Base-by-base conservation (phyloP, 1,139 yeast genomes). In the Yamadazyma triangularis region DNA sequence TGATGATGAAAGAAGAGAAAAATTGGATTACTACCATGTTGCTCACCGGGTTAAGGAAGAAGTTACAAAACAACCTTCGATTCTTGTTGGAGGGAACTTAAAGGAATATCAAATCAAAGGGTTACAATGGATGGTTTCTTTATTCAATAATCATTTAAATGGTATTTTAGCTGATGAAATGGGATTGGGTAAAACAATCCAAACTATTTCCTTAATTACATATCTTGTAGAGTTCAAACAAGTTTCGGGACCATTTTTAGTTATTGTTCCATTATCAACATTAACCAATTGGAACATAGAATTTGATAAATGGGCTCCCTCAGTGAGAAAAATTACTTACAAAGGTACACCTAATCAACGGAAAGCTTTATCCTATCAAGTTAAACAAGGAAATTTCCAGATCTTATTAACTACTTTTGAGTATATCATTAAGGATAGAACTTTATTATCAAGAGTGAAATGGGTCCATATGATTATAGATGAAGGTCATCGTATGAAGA, bases 401-500 rank as follows among this genome's bases (percentile, higher is more conserved):
- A 95, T 91, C 10, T 56, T 91, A 46, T 70, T 91, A 48, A 91
- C 98, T 3, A 91, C 98, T 4, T 88, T 83, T 53, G 96, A 88
- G 57, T 88, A 87, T 54, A 82, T 91, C 48, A 91, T 91, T 51
- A 84, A 87, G 53, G 98, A 91, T 52, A 77, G 93, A 42, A 80
- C 94, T 1, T 58, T 91, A 25, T 63, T 91, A 45, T 65, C 84
- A 12, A 83, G 85, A 51, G 73, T 86, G 47, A 77, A 77, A 47
- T 91, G 96, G 89, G 80, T 84, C 19, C 97, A 91, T 54, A 89
- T 91, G 97, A 91, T 91, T 49, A 91, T 91, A 45, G 98, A 91
- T 66, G 98, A 91, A 68, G 98, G 98, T 58, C 98, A 91, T 56
- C 78, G 98, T 59, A 87, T 91, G 97, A 91, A 91, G 62, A 91